A percentile compares a stretch with the other conserved stretches of the same genome.
Conservation (phyloP, 2,329 filamentous ascomycete species). For the Colletotrichum sp. region DNA sequence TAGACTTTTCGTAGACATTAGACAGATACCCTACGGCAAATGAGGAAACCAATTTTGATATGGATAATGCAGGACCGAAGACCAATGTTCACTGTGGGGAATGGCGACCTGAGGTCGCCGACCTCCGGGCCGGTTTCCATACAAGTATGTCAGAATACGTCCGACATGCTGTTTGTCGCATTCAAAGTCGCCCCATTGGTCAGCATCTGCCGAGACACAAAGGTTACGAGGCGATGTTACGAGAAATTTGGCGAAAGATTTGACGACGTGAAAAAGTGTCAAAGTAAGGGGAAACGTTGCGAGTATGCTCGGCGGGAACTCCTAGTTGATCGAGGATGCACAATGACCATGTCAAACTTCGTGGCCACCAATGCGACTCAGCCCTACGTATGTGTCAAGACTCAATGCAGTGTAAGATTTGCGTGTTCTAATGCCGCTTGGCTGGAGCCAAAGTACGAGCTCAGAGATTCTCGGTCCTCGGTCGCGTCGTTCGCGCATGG, state of each 20-base stretch:
- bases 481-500: neutral
- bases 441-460: neutral
- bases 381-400: neutral
- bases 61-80: neutral
- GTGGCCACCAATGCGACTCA: neutral
- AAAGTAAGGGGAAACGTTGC: neutral
- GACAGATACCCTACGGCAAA: neutral
- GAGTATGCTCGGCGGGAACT: neutral
- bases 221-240: neutral
- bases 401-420: neutral
- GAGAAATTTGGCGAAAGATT: neutral
- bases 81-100: neutral
- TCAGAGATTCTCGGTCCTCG: neutral
- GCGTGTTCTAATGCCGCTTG: neutral
- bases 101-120: neutral
- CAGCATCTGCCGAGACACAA: neutral
- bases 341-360: neutral
- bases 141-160: neutral
- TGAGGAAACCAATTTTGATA: neutral
- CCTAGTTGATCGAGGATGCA: neutral
- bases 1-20: neutral
- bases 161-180: neutral
- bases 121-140: neutral
- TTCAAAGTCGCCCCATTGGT: neutral
- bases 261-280: neutral